These are phyloP conservation scores for Dryas drummondii DNA, from an alignment of 306 rosid species.

Conservation along the genomic window DNA sequence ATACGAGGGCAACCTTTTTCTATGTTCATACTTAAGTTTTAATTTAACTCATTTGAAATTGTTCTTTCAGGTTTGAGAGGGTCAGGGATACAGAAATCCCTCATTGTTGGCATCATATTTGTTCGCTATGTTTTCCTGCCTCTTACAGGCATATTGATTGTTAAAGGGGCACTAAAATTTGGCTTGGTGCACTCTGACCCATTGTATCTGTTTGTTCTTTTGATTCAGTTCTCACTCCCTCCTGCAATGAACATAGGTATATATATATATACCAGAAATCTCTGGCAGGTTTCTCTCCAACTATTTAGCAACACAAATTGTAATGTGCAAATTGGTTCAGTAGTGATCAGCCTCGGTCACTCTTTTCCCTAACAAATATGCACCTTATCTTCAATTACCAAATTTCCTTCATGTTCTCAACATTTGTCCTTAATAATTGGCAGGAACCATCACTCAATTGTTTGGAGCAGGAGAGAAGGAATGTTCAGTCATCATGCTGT, in stretches of 20 bases:
- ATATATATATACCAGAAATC: background rate
- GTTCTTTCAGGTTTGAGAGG: constrained; percentile 62
- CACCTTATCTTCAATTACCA: too few species aligned
- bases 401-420: background rate
- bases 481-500: constrained; percentile 69
- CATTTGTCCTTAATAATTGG: background rate
- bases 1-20: background rate
- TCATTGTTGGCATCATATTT: constrained; percentile 46
- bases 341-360: background rate
- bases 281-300: background rate
- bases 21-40: background rate
- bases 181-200: constrained; percentile 69
- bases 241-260: constrained; percentile 83
- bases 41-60: background rate
- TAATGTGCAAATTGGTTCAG: background rate
- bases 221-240: constrained; percentile 75
- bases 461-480: constrained; percentile 75
- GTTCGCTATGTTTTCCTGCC: constrained; percentile 65
- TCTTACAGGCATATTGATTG: constrained; percentile 46
- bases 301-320: background rate
- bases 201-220: constrained; percentile 72
- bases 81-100: constrained; percentile 38
- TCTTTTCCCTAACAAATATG: too few species aligned
- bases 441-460: constrained; percentile 73
- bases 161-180: constrained; percentile 50